Base-by-base conservation (phyloP, 2,329 filamentous ascomycete genomes). In the Aureobasidium sp. region DNA sequence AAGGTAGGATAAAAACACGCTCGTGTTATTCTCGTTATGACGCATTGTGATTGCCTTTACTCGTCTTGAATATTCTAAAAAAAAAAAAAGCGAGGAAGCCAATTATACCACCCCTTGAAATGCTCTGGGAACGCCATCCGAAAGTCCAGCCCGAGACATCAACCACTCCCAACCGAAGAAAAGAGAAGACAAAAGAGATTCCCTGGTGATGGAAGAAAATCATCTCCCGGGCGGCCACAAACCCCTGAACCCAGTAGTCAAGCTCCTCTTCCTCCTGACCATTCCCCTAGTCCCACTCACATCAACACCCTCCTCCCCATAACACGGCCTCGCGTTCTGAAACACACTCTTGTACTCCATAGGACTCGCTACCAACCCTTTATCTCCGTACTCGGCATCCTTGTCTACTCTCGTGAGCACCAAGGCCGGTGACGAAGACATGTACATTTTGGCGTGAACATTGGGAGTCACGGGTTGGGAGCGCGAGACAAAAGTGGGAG, bases 261-360 rank as follows among this genome's bases (percentile, higher is more conserved):
- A 57, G 57, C 67, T 71, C 50, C 67, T 58, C 51, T 64, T 64
- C 50, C 66, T 60, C 42, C 64, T 50, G 49, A 67, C 60, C 63
- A 68, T 69, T 8, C 65, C 66, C 33, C 61, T 64, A 33, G 66
- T 65, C 13, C 67, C 65, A 40, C 59, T 61, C 15, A 68, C 58
- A 57, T 69, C 67, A 49, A 53, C 40, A 17, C 25, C 50, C 21
- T 33, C 61, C 49, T 53, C 49, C 9, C 11, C 47, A 49, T 19
- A 57, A 3, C 10, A 3, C 42, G 43, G 46, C 13, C 47, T 61
- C 9, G 60, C 45, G 10, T 57, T 58, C 33, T 77, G 75, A 61
- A 77, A 77, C 0, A 77, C 64, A 4, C 68, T 68, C 65, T 76
- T 76, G 62, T 77, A 78, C 4, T 69, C 61, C 59, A 76, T 74